Conservation (phyloP, 768 basidiomycete genomes). For the Pleurotus cornucopiae region DNA sequence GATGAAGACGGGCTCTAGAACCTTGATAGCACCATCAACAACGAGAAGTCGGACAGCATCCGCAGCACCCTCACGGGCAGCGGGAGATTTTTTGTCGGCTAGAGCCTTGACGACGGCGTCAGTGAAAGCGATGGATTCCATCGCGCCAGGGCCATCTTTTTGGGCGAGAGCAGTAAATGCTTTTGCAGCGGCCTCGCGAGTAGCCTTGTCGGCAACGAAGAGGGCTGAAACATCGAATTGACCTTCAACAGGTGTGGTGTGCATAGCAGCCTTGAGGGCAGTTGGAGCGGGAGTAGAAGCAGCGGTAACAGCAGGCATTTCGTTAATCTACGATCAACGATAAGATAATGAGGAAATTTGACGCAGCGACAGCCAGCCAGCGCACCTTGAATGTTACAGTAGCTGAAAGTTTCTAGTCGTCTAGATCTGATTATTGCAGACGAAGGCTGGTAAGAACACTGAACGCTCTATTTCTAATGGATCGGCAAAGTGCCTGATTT, state of each 20-base stretch:
- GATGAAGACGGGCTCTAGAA: conserved; percentile 87
- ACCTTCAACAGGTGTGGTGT: conserved; percentile 45
- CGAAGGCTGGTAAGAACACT: conserved; percentile 54
- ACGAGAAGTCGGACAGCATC: conserved; percentile 63
- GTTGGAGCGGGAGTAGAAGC: conserved; percentile 57
- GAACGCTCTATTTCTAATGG: conserved; percentile 59
- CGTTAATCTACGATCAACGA: conserved; percentile 37
- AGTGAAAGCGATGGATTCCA: conserved; percentile 64
- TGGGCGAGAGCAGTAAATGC: conserved; percentile 69
- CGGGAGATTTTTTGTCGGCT: conserved; percentile 92
- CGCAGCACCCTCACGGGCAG: conserved; percentile 86
- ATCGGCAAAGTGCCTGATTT: conserved; percentile 33
- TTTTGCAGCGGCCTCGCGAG: conserved; percentile 68
- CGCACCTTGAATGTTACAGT: conserved; percentile 39
- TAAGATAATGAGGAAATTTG: conserved; percentile 7
- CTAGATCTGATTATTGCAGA: conserved; percentile 41
- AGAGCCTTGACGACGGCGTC: conserved; percentile 81
- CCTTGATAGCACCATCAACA: conserved; percentile 67
- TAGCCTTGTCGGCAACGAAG: conserved; percentile 81
- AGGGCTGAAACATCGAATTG: conserved; percentile 72
- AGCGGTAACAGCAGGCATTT: conserved; percentile 77
- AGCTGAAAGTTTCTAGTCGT: conserved; percentile 20
- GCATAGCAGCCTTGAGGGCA: conserved; percentile 61
- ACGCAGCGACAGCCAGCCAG: conserved; percentile 2
- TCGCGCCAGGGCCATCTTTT: conserved; percentile 80